Evolutionary conservation across 2,329 filamentous ascomycete genomes (phyloP).

Genomic region (Colletotrichum spinosum): DNA sequence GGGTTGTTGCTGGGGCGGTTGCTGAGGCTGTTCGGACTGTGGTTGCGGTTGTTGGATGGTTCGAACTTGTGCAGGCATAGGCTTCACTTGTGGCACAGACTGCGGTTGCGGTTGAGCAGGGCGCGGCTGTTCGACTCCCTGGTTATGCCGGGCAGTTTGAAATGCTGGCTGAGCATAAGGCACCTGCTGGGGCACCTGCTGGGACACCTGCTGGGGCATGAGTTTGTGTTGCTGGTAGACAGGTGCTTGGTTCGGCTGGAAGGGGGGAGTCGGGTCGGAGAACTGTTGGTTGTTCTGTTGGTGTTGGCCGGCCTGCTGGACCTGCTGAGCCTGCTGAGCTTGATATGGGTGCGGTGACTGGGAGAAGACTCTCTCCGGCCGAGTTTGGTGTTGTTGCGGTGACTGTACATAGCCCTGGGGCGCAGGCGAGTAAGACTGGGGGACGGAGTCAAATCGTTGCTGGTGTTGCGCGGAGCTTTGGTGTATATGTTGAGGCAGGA

Average conservation of each 20-base stretch:
- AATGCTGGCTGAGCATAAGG: constrained; percentile 31
- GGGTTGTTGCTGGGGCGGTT: constrained; percentile 9
- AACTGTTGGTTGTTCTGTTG: constrained; percentile 32
- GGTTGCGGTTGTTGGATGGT: constrained; percentile 20
- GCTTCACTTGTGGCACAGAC: constrained; percentile 39
- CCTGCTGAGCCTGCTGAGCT: constrained; percentile 15
- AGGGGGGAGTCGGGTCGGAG: constrained; percentile 31
- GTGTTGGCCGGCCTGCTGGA: constrained; percentile 14
- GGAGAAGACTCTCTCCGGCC: constrained; percentile 33
- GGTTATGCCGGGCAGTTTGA: constrained; percentile 29
- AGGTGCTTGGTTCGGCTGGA: constrained; percentile 27
- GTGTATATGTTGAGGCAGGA: constrained; percentile 48
- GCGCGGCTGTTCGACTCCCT: constrained; percentile 19
- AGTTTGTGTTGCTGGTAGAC: constrained; percentile 36
- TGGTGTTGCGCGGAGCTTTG: constrained; percentile 50
- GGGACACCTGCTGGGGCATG: constrained; percentile 34
- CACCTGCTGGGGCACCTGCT: constrained; percentile 34
- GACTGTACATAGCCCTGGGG: constrained; percentile 45
- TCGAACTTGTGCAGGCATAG: constrained; percentile 6
- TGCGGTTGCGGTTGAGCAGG: constrained; percentile 20
- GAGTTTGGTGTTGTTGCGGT: constrained; percentile 39
- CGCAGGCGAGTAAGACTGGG: constrained; percentile 31
- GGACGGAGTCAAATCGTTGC: constrained; percentile 41
- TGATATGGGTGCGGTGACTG: constrained; percentile 37
- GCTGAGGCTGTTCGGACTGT: constrained; percentile 8